Evolutionary conservation across 2,329 filamentous ascomycete genomes (phyloP).

Genomic region (Pseudogymnoascus sp.): DNA sequence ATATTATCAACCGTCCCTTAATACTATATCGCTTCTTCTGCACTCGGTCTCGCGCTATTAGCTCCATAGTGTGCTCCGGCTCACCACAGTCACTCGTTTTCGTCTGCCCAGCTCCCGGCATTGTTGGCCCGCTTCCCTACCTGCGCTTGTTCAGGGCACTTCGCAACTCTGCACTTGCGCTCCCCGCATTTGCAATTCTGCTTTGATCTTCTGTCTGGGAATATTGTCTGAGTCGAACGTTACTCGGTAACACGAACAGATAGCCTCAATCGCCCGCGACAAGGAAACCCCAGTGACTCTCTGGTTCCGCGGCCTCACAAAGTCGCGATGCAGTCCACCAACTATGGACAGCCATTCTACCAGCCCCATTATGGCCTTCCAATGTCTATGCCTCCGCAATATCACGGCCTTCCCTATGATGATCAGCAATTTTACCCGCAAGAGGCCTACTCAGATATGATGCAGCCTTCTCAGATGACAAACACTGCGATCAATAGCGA

Average conservation of each 20-base stretch:
- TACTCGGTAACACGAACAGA: neutral
- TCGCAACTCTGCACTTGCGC: neutral
- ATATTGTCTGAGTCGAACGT: neutral
- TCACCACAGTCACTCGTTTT: neutral
- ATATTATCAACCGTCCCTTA: neutral
- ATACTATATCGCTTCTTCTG: neutral
- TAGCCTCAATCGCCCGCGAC: neutral
- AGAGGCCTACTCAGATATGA: slow-evolving; percentile 3
- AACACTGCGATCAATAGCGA: neutral
- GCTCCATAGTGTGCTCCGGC: neutral
- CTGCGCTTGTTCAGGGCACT: neutral
- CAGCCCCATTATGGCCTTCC: neutral
- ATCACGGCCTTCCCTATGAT: neutral
- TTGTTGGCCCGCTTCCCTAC: neutral
- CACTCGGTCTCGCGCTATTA: neutral
- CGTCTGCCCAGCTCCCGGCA: neutral
- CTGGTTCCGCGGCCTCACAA: neutral
- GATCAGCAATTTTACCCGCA: neutral
- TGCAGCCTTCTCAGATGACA: neutral
- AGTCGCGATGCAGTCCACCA: slow-evolving; percentile 1
- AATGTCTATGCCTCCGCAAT: neutral
- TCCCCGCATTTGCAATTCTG: neutral
- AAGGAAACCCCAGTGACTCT: neutral
- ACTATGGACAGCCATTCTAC: slow-evolving; percentile 1
- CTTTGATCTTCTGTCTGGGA: neutral